Evolutionary conservation across 495 filamentous ascomycete species (phyloP).

Genomic region (Umbilicaria muhlenbergii): DNA sequence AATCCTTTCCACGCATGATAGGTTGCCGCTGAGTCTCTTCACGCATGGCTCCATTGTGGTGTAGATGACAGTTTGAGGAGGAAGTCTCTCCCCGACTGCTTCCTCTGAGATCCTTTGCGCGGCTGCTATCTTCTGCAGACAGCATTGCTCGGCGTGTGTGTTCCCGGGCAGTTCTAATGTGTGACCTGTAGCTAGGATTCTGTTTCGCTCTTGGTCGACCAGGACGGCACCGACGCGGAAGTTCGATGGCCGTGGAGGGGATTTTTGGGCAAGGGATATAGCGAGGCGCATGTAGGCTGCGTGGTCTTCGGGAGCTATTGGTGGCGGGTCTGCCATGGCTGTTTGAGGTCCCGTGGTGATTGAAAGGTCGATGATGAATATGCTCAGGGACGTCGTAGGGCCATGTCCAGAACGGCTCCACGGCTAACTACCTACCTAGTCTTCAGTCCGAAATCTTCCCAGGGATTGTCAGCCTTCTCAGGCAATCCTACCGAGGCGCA

Average conservation of each 20-base stretch:
- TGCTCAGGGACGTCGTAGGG: no score
- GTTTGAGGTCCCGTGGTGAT: no score
- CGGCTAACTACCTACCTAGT: no score
- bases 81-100: conserved; percentile 37
- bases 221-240: conserved; percentile 85
- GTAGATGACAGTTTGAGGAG: conserved; percentile 49
- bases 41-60: conserved; percentile 93
- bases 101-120: conserved; percentile 36
- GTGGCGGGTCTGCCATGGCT: no score
- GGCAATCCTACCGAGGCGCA: no score
- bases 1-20: conserved; percentile 71
- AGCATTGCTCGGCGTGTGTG: conserved; percentile 91
- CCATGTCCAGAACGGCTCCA: no score
- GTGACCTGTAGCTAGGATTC: conserved; percentile 71
- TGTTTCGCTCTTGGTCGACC: conserved; percentile 33
- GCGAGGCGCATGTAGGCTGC: conserved; percentile 52
- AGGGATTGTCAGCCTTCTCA: no score
- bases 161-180: conserved; percentile 84
- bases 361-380: no score
- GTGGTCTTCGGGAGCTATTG: conserved; percentile 27
- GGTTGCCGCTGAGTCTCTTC: conserved; percentile 63
- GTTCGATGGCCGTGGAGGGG: conserved; percentile 75
- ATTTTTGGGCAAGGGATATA: conserved; percentile 56
- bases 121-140: conserved; percentile 58
- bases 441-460: no score